A percentile compares a stretch with the other conserved stretches of the same genome.
phyloP scores from a whole-genome alignment of 2,329 filamentous ascomycete genomes.

The Penicillium sp. region DNA sequence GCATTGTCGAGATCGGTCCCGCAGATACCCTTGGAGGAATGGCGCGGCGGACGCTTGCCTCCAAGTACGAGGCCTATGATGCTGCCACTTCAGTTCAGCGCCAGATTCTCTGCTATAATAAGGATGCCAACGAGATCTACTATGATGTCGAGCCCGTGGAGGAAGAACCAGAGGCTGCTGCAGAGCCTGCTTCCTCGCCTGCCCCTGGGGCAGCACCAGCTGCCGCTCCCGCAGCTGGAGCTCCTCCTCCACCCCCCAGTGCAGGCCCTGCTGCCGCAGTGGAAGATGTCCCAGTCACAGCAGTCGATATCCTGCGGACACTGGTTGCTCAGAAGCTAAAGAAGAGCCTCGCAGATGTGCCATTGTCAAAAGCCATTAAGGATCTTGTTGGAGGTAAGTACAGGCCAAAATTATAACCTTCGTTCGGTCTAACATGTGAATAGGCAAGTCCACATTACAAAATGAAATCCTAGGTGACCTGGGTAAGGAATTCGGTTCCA shows the following conservation, averaged over 20 bases:
- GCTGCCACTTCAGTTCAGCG: conserved; percentile 93
- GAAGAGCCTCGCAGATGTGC: conserved; percentile 84
- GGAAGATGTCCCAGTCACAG: conserved; percentile 80
- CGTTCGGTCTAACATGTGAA: not conserved
- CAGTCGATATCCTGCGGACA: conserved; percentile 82
- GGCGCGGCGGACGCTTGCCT: conserved; percentile 91
- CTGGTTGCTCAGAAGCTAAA: conserved; percentile 97
- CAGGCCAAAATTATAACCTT: not conserved
- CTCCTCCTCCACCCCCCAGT: conserved; percentile 60
- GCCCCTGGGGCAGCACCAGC: conserved; percentile 39
- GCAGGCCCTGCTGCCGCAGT: conserved; percentile 85
- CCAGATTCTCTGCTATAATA: conserved; percentile 99
- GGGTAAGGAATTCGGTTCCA: conserved; percentile 97
- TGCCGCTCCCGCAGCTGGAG: conserved; percentile 51
- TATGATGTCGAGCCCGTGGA: conserved; percentile 95
- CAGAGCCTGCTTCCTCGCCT: conserved; percentile 34
- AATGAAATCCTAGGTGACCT: conserved; percentile 98
- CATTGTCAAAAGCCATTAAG: conserved; percentile 95
- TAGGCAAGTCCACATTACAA: conserved; percentile 96
- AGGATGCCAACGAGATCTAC: conserved; percentile 98
- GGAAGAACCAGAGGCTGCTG: conserved; percentile 69
- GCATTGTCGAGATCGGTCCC: conserved; percentile 95
- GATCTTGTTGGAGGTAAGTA: conserved; percentile 90
- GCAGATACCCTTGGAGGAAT: conserved; percentile 96
- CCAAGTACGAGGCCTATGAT: conserved; percentile 98